Evolutionary conservation across 2,329 filamentous ascomycete species (phyloP).

Genomic region (Stachybotrys elegans): DNA sequence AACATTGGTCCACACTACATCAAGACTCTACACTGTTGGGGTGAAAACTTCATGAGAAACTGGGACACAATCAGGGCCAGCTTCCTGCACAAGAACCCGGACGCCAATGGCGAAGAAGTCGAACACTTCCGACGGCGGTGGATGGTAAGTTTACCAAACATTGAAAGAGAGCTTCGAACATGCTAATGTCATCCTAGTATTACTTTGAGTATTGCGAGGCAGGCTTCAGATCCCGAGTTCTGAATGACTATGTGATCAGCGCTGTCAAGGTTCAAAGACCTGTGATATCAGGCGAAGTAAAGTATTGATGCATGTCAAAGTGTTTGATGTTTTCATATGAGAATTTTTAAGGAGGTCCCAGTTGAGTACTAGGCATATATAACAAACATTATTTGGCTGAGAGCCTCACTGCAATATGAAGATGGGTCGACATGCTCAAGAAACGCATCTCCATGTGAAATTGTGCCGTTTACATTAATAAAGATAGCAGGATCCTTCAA

Average conservation of each 20-base stretch:
- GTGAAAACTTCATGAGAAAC: conserved; percentile 51
- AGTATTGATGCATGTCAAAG: too few relatives aligned
- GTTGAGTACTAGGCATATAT: too few relatives aligned
- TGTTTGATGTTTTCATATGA: too few relatives aligned
- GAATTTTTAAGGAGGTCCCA: too few relatives aligned
- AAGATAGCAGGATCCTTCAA: too few relatives aligned
- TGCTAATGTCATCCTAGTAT: neutral
- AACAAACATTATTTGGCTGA: too few relatives aligned
- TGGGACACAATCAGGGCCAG: conserved; percentile 26
- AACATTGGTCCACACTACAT: conserved; percentile 73
- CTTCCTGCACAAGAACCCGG: conserved; percentile 52
- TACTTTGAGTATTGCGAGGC: conserved; percentile 1
- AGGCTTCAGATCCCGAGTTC: neutral
- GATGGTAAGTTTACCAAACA: conserved; percentile 45
- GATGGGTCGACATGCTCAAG: too few relatives aligned
- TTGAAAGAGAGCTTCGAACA: neutral
- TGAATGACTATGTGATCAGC: neutral
- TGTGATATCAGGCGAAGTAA: neutral
- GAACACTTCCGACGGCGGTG: conserved; percentile 67
- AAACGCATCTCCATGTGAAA: too few relatives aligned
- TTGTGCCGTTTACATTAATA: too few relatives aligned
- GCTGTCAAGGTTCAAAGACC: neutral
- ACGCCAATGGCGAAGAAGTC: conserved; percentile 56
- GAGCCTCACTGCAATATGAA: too few relatives aligned
- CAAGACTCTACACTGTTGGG: conserved; percentile 64